Conservation (phyloP, 257 asterid genomes). For the Solanum bulbocastanum region DNA sequence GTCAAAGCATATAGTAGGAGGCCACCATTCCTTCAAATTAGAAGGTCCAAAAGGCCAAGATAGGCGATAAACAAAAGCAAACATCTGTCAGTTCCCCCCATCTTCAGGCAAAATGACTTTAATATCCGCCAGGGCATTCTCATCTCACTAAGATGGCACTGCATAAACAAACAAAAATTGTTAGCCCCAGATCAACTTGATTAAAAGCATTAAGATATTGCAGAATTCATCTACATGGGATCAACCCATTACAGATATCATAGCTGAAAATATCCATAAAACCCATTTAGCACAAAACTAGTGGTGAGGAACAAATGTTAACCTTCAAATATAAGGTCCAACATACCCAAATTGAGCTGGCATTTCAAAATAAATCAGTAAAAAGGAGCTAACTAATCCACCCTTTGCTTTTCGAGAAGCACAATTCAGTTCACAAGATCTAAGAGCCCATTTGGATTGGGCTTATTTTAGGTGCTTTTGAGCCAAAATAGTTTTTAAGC, state of each 20-base stretch:
- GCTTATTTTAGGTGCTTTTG: neutral
- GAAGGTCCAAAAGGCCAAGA: neutral
- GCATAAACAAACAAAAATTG: neutral
- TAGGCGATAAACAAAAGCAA: neutral
- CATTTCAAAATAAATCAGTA: neutral
- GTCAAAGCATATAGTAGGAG: neutral
- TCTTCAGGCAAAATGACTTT: neutral
- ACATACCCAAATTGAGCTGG: neutral
- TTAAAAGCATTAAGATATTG: neutral
- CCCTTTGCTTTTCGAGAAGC: neutral
- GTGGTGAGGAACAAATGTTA: neutral
- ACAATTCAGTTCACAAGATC: neutral
- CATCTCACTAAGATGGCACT: conserved; percentile 4
- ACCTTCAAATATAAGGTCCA: neutral
- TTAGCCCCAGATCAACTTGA: neutral
- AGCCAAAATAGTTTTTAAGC: too few relatives aligned
- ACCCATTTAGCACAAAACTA: neutral
- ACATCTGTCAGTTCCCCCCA: neutral
- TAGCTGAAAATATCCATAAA: neutral
- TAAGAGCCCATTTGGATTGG: neutral
- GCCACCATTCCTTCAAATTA: neutral
- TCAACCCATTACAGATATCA: neutral
- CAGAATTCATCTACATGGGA: neutral
- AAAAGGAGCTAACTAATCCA: neutral
- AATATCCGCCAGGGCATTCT: neutral